These are phyloP conservation scores for Rhizopus sp. DNA, from an alignment of 371 early-diverging fungal genomes.

Conservation along the genomic window DNA sequence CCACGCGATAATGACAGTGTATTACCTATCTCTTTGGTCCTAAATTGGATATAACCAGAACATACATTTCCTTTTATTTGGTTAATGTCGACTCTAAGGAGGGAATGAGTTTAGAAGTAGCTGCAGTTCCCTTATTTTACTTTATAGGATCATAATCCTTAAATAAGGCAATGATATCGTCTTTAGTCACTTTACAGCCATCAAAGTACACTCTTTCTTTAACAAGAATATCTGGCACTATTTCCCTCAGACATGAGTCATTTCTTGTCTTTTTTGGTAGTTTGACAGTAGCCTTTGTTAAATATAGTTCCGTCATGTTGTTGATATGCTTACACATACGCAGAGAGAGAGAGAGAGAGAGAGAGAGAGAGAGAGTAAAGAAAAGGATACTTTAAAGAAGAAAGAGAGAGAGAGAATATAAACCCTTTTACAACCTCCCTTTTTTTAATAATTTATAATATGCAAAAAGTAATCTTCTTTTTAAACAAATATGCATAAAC, in stretches of 20 bases:
- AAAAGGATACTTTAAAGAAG: background rate
- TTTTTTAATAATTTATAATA: background rate
- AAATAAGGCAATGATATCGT: slow-evolving; percentile 36
- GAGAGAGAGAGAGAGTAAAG: too few species aligned
- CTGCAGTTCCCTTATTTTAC: slow-evolving; percentile 16
- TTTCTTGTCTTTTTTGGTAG: slow-evolving; percentile 26
- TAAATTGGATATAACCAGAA: slow-evolving; percentile 29
- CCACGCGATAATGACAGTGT: too few species aligned
- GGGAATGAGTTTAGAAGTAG: background rate
- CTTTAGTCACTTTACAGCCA: slow-evolving; percentile 23
- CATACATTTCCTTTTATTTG: slow-evolving; percentile 7
- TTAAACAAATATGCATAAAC: slow-evolving; percentile 3
- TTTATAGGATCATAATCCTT: slow-evolving; percentile 31
- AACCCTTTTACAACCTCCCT: background rate
- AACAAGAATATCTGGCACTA: too few species aligned
- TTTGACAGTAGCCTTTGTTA: slow-evolving; percentile 20
- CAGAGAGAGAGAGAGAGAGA: too few species aligned
- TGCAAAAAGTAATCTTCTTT: background rate
- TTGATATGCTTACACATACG: too few species aligned
- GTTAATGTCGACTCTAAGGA: slow-evolving; percentile 16
- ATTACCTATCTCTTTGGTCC: slow-evolving; percentile 23
- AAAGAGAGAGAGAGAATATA: slow-evolving; percentile 5
- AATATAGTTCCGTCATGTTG: slow-evolving; percentile 16
- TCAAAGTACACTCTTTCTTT: slow-evolving; percentile 25
- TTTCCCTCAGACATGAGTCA: too few species aligned